Percentiles rank a stretch among this genome's conserved stretches.
Evolutionary conservation across 495 filamentous ascomycete genomes (phyloP).

Genomic region (Clavariopsis aquatica): DNA sequence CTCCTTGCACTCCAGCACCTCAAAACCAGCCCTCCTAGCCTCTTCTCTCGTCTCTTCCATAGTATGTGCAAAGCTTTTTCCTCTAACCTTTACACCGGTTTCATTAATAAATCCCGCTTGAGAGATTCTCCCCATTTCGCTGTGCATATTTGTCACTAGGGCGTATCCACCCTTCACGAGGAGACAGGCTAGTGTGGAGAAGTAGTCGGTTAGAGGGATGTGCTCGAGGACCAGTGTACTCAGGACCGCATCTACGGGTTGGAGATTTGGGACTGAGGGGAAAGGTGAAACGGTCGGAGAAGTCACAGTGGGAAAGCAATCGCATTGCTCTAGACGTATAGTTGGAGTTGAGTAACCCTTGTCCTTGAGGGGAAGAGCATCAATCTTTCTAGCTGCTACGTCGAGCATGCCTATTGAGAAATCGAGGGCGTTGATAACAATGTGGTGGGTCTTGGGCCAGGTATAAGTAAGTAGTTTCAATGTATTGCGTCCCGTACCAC

Average conservation of each 20-base stretch:
- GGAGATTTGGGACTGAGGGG: slow-evolving; percentile 20
- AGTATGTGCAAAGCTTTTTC: slow-evolving; percentile 61
- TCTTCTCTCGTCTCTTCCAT: slow-evolving; percentile 57
- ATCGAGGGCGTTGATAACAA: slow-evolving; percentile 53
- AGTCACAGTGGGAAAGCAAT: slow-evolving; percentile 34
- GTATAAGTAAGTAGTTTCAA: slow-evolving; percentile 52
- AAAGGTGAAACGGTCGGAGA: slow-evolving; percentile 13
- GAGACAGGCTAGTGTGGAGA: slow-evolving; percentile 52
- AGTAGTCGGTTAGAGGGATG: slow-evolving; percentile 60
- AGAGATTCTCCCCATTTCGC: slow-evolving; percentile 63
- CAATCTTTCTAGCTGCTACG: slow-evolving; percentile 51
- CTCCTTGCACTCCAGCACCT: slow-evolving; percentile 51
- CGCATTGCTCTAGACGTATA: slow-evolving; percentile 44
- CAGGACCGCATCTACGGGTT: slow-evolving; percentile 52
- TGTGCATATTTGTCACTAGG: slow-evolving; percentile 73
- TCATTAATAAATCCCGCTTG: slow-evolving; percentile 69
- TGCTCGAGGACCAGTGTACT: slow-evolving; percentile 73
- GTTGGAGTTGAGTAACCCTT: background rate
- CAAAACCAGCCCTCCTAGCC: slow-evolving; percentile 56
- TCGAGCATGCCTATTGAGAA: slow-evolving; percentile 57
- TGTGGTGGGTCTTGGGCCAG: slow-evolving; percentile 18
- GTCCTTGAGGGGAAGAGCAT: background rate
- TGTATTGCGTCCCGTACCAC: slow-evolving; percentile 72
- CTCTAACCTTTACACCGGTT: slow-evolving; percentile 57
- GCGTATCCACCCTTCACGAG: slow-evolving; percentile 56